These are phyloP conservation scores for Jatropha multifida DNA, from an alignment of 441 rosid genomes.

Conservation along the genomic window DNA sequence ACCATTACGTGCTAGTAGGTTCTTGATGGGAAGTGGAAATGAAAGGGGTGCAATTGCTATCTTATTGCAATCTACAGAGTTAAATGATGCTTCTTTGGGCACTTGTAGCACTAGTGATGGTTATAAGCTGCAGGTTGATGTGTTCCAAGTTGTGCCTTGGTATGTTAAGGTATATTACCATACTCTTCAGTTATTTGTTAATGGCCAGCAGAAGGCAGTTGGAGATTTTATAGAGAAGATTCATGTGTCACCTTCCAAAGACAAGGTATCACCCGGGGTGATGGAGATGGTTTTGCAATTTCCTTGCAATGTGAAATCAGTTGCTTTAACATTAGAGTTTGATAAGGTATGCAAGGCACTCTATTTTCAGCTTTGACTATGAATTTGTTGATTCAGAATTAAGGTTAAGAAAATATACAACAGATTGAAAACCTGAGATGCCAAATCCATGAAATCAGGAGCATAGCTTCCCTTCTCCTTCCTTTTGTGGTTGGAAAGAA, in stretches of 20 bases:
- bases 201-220: conserved; percentile 50
- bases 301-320: conserved; percentile 71
- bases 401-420: not conserved
- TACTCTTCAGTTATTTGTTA: conserved; percentile 68
- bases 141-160: conserved; percentile 98
- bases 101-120: conserved; percentile 26
- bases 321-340: conserved; percentile 76
- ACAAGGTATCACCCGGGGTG: conserved; percentile 88
- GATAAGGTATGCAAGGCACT: conserved; percentile 64
- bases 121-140: conserved; percentile 55
- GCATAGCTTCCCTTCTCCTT: not conserved
- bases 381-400: not conserved
- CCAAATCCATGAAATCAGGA: not conserved
- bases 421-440: not conserved
- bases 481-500: not conserved
- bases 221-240: conserved; percentile 61
- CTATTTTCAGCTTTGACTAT: conserved; percentile 11
- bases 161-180: conserved; percentile 86
- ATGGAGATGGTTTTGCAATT: conserved; percentile 85
- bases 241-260: conserved; percentile 77
- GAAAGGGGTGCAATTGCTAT: conserved; percentile 96
- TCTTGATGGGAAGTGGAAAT: conserved; percentile 96
- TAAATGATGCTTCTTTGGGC: conserved; percentile 29
- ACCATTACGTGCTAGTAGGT: conserved; percentile 77
- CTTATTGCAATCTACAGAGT: conserved; percentile 60